Base-by-base conservation (phyloP, 2,329 filamentous ascomycete species). In the Lasiodiplodia sp. region DNA sequence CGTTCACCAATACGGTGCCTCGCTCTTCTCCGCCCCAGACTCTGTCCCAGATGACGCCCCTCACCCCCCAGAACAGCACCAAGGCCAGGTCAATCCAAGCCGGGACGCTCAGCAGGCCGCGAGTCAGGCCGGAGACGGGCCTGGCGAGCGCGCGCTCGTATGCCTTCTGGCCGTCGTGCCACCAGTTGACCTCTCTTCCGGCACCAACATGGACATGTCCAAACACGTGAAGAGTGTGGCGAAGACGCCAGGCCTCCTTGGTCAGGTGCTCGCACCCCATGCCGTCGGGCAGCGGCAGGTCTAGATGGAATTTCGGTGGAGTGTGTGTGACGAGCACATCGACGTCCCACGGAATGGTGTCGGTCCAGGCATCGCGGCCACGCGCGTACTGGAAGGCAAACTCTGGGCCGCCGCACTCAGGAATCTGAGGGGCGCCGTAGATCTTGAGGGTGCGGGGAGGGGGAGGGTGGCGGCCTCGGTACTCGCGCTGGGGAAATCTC, bases 241-340 rank as follows among this genome's bases (percentile, higher is more conserved):
- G 64, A 12, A 93, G 88, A 44, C 91, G 87, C 89, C 91, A 92
- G 21, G 92, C 79, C 75, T 96, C 93, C 16, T 84, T 80, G 6
- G 95, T 84, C 6, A 97, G 85, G 68, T 87, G 86, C 7, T 89
- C 87, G 72, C 92, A 94, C 67, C 92, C 93, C 55, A 93, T 81
- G 2, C 85, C 88, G 78, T 83, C 76, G 79, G 88, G 87, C 63
- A 80, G 40, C 0, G 88, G 84, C 74, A 91, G 72, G 81, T 91
- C 79, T 79, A 89, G 83, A 76, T 97, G 92, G 75, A 88, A 85
- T 77, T 88, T 88, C 1, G 93, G 92, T 34, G 94, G 94, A 0
- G 88, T 89, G 75, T 97, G 94, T 1, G 94, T 96, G 56, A 97
- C 81, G 16, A 97, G 84, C 65, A 97, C 87, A 73, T 97, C 93